Evolutionary conservation across 768 basidiomycete genomes (phyloP), one percentile per base, ranked within the genome.

Genomic region (Pulveroboletus frians): DNA sequence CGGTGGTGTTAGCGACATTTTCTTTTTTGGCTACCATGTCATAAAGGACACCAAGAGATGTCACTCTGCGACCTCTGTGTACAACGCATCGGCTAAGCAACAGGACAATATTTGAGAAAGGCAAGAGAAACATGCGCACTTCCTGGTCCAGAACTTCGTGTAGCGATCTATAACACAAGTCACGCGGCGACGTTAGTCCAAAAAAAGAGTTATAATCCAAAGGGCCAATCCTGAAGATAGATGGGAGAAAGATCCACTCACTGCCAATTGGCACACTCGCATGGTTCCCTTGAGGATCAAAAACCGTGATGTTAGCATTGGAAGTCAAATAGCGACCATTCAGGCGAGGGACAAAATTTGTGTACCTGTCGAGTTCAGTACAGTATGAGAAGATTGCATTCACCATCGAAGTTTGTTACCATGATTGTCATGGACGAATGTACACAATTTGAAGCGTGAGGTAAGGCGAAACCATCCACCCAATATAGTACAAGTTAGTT

Each of bases 261-360:
- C 74, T 69, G 20, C 80, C 78, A 34, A 78, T 63, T 0, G 77
- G 75, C 1, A 75, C 68, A 42, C 66, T 75, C 50, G 67, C 62
- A 1, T 50, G 51, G 20, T 68, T 51, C 11, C 70, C 73, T 13
- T 65, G 47, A 35, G 69, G 56, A 57, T 78, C 75, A 14, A 73
- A 53, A 9, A 86, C 60, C 2, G 90, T 92, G 62, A 95, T 88
- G 69, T 94, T 88, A 47, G 81, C 87, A 58, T 95, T 95, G 2
- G 84, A 88, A 1, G 89, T 81, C 40, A 96, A 69, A 64, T 92
- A 93, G 39, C 83, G 76, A 6, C 86, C 89, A 9, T 78, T 73
- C 65, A 83, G 75, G 39, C 78, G 68, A 3, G 81, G 83, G 3
- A 71, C 80, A 57, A 91, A 86, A 62, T 85, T 85, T 43, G 73